Base-by-base conservation (phyloP, 208 protist genomes). In the Wallacemonas sp. region DNA sequence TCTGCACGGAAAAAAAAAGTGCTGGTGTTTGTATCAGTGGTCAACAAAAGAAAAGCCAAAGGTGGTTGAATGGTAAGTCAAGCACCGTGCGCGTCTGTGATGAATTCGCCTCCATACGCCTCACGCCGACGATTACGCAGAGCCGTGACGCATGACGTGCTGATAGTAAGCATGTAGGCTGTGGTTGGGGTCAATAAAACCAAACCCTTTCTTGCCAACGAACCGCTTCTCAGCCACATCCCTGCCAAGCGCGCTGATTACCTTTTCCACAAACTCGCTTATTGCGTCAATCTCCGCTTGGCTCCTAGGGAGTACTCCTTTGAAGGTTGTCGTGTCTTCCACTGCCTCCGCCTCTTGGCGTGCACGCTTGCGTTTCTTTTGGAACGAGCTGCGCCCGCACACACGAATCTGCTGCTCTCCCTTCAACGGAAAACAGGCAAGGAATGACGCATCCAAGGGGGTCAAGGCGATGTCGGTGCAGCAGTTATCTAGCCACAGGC, bases 141-240 rank as follows among this genome's bases (percentile, higher is more conserved):
- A 19, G 3, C 50, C 50, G 22, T 57, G n/a, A 9, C 22, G 26
- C 36, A 92, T 61, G 33, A 79, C 59, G 77, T 81, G 71, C 61
- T 89, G 60, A 50, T 95, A 95, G 58, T 87, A 95, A 2, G 83
- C 66, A 62, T 91, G 69, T 36, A 88, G 73, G 45, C 85, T 69
- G 58, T 92, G 83, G 34, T 63, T 70, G 10, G 66, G 57, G 30
- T 92, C 73, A 36, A 95, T 70, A 75, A 95, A 95, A 15, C 68
- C 84, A 74, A 95, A 95, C 1, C 89, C 89, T 63, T 80, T 83
- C 50, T 87, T 84, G 21, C 71, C 71, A 19, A 79, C 73, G 65
- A 95, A 87, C 8, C 62, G 61, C 39, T 80, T 81, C 44, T 92
- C 86, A 1, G 89, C 83, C 38, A 73, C 78, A 50, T 92, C 89